Evolutionary conservation across 192 early-diverging fungal genomes (phyloP).

Genomic region (Coemansia sp.): DNA sequence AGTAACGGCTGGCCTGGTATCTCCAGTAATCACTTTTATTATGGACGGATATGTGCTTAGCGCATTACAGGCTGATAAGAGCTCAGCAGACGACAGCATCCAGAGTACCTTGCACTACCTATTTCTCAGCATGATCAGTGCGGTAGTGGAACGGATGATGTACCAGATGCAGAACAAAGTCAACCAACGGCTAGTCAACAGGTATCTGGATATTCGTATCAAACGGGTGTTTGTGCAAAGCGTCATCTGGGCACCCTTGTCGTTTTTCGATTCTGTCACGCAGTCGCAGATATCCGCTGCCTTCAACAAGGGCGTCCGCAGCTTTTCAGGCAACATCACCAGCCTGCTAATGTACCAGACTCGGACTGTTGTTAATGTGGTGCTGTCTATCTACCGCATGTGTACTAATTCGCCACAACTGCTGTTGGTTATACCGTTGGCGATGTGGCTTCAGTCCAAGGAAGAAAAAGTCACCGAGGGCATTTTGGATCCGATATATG

Average conservation of each 20-base stretch:
- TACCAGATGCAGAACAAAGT: conserved; percentile 3
- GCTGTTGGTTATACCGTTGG: conserved; percentile 16
- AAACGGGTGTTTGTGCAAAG: conserved; percentile 20
- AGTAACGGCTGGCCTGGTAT: conserved; percentile 17
- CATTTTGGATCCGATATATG: conserved; percentile 2
- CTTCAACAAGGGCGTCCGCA: conserved; percentile 13
- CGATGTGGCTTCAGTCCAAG: conserved; percentile 12
- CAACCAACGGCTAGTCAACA: conserved; percentile 3
- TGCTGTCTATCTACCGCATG: conserved; percentile 25
- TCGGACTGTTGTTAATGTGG: conserved; percentile 3
- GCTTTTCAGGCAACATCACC: conserved; percentile 10
- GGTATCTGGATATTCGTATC: conserved; percentile 14
- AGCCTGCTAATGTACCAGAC: conserved; percentile 17
- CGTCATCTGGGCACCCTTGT: conserved; percentile 32
- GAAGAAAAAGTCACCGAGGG: background rate
- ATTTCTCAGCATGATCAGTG: conserved; percentile 21
- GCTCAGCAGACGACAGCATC: background rate
- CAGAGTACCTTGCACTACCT: conserved; percentile 20
- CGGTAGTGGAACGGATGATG: background rate
- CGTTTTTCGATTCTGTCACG: conserved; percentile 35
- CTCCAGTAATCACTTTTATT: conserved; percentile 17
- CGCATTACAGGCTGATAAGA: conserved; percentile 16
- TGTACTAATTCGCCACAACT: conserved; percentile 18
- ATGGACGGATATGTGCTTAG: conserved; percentile 24
- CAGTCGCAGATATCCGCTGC: conserved; percentile 15